Conservation (phyloP, 352 stramenopile genomes). For the Blastocystis sp. region DNA sequence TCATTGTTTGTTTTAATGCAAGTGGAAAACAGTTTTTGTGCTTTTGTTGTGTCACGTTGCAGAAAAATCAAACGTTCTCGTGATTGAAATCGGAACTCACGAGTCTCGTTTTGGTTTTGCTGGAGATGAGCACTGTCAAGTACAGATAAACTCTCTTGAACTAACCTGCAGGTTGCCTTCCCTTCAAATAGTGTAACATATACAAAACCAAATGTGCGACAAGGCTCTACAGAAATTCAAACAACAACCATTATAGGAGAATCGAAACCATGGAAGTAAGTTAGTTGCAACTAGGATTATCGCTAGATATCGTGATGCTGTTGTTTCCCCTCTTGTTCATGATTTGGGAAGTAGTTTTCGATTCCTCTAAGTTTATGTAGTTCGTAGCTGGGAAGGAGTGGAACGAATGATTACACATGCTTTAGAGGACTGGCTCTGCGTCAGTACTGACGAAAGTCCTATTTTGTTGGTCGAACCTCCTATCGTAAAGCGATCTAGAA, state of each 20-base stretch:
- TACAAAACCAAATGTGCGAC: neutral
- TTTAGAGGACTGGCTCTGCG: slow-evolving; percentile 72
- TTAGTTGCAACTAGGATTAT: neutral
- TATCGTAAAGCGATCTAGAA: slow-evolving; percentile 68
- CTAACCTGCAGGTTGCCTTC: neutral
- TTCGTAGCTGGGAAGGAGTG: slow-evolving; percentile 73
- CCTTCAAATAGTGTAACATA: slow-evolving; percentile 55
- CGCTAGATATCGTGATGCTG: slow-evolving; percentile 21
- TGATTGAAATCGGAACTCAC: slow-evolving; percentile 39
- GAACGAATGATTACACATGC: slow-evolving; percentile 76
- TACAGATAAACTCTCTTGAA: neutral
- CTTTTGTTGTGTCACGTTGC: neutral
- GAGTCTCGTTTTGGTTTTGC: slow-evolving; percentile 57
- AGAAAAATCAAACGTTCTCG: slow-evolving; percentile 60
- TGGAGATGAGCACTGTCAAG: slow-evolving; percentile 39
- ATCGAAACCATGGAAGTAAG: slow-evolving; percentile 31
- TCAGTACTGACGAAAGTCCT: slow-evolving; percentile 72
- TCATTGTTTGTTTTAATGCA: slow-evolving; percentile 6
- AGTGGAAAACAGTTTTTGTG: neutral
- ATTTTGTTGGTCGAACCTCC: slow-evolving; percentile 74
- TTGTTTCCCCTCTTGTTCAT: neutral
- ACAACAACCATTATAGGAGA: slow-evolving; percentile 21
- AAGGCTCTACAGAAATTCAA: neutral
- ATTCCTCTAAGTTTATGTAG: neutral
- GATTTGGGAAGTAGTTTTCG: neutral